Base-by-base conservation (phyloP, 1,139 yeast genomes). In the Pichia sp. region DNA sequence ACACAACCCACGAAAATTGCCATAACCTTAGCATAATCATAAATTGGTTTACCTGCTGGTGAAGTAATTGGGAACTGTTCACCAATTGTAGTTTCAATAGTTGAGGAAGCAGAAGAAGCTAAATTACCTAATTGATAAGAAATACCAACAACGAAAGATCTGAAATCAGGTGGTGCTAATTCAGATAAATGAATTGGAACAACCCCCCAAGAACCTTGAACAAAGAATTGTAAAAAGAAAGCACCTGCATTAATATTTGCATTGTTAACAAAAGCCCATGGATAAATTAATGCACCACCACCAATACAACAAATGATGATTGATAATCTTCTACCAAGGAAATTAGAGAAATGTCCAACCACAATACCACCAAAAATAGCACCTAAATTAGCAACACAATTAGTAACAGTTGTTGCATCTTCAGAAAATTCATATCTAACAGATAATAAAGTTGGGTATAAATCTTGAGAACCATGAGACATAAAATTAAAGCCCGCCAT, bases 141-240 rank as follows among this genome's bases (percentile, higher is more conserved):
- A 46, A 79, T 76, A 62, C 95, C 95, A 43, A 78, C 79, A 45
- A 83, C 81, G 56, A 85, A 80, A 3, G 90, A 73, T 63, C 85
- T 75, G 68, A 81, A 82, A 56, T 82, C 81, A 24, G 90, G 92
- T 42, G 83, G 83, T n/a, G 92, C 77, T 54, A 86, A 72, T 66
- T 85, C 95, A 2, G 86, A 73, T 45, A 85, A 70, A 64, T 85
- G 88, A 54, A 84, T 77, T 47, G 95, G 95, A 56, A 84, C 75
- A 42, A 85, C 85, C 57, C 95, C 94, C 89, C 95, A 87, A 18
- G 88, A 85, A 55, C 95, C 95, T 67, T 85, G 95, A 44, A 86
- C 92, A 56, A 80, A 80, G 60, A 82, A 79, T 66, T 87, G 95
- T 58, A 86, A 68, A 69, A 83, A 85, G 67, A 85, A 86, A 1